Evolutionary conservation across 495 filamentous ascomycete genomes (phyloP), one percentile per base, ranked within the genome.

Genomic region (Talaromyces nanjingensis): DNA sequence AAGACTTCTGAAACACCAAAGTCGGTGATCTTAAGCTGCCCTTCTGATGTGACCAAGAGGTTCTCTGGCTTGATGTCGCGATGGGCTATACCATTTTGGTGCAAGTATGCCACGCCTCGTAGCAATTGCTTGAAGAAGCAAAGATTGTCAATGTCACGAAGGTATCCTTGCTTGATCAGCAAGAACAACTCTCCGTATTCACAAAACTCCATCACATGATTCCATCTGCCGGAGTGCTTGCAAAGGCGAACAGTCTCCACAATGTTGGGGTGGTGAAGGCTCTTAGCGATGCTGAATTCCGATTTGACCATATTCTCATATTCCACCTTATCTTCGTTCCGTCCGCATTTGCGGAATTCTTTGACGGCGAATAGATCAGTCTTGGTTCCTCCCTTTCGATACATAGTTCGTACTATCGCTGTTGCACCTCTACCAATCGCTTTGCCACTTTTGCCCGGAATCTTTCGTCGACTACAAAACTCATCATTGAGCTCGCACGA

Each of bases 131-230:
- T 92, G 81, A 92, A 92, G 64, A 92, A 77, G 72, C 91, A 94
- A 12, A 86, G 70, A 52, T 84, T 82, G 62, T 89, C 86, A 2
- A 83, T 79, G 2, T 75, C 73, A 34, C 72, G 79, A 58, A 92
- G 82, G 67, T 87, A 86, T 54, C 81, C 78, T 65, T 84, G 83
- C 61, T 82, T 79, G 27, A 91, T 85, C n/a, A 91, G 70, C 58
- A 77, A 77, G 70, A 84, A 89, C 9, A 93, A 77, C 69, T 93
- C 90, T 22, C 90, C 90, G 57, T 87, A 81, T 6, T 79, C 75
- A 76, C 90, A 93, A 66, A 87, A 92, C 70, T 93, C 90, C 90
- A 93, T 93, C 60, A 92, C 90, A 70, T 92, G 88, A 70, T 88
- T 89, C 87, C 87, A 92, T 34, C 84, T 81, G 22, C 76, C 78